Evolutionary conservation across 2,329 filamentous ascomycete species (phyloP).

Genomic region (Cladobotryum protrusum): DNA sequence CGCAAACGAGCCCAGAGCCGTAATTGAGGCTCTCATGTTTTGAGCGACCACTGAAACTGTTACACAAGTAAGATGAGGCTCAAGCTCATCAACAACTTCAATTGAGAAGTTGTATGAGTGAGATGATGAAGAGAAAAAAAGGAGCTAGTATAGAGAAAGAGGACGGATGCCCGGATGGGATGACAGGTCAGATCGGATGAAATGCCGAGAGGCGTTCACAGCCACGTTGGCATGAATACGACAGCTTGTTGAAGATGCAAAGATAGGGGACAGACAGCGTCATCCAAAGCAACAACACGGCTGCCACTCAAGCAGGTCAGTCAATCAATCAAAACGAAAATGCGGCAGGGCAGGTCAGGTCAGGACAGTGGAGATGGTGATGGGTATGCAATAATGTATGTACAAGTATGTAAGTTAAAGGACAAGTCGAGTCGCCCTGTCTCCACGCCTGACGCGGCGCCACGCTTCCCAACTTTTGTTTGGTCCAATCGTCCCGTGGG

Average conservation of each 20-base stretch:
- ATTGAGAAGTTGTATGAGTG: background rate
- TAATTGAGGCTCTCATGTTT: slow-evolving; percentile 6
- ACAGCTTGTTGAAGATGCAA: background rate
- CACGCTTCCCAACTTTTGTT: too few relatives aligned
- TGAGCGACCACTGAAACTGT: background rate
- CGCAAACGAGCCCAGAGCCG: slow-evolving; percentile 18
- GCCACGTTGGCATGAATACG: slow-evolving; percentile 1
- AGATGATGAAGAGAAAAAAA: background rate
- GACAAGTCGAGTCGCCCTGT: too few relatives aligned
- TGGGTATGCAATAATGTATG: background rate
- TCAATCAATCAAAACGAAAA: background rate
- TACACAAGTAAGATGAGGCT: too few relatives aligned
- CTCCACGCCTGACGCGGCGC: too few relatives aligned
- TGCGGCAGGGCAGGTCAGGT: background rate
- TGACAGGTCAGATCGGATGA: background rate
- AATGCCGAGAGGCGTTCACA: slow-evolving; percentile 4
- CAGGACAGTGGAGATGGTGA: slow-evolving; percentile 5
- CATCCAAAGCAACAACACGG: too few relatives aligned
- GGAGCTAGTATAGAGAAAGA: too few relatives aligned
- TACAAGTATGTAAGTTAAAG: too few relatives aligned
- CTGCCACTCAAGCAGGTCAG: slow-evolving; percentile 3
- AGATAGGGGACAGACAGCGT: background rate
- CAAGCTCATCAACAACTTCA: too few relatives aligned
- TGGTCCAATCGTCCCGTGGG: too few relatives aligned
- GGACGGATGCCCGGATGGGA: background rate